Conservation (phyloP, 441 rosid species). For the Eutrema salsugineum region DNA sequence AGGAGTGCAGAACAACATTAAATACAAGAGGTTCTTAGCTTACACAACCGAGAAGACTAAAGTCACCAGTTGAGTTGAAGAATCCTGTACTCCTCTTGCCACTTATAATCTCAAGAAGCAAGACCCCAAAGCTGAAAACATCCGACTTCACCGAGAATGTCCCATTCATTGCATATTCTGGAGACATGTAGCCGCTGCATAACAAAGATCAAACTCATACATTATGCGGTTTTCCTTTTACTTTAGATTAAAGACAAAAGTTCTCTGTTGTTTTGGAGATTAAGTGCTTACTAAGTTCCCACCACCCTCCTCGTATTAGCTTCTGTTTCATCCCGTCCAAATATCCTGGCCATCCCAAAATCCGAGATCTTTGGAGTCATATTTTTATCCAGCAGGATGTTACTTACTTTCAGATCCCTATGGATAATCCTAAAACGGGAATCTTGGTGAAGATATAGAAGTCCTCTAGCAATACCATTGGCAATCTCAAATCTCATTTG, state of each 20-base stretch:
- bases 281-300: too few species aligned
- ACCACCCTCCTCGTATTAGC: conserved; percentile 30
- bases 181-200: too few species aligned
- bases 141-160: conserved; percentile 59
- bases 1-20: not conserved
- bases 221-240: not conserved
- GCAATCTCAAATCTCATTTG: conserved; percentile 40
- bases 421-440: conserved; percentile 60
- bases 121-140: conserved; percentile 61
- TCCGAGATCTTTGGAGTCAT: conserved; percentile 65
- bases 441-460: conserved; percentile 61
- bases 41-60: conserved; percentile 53
- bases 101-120: conserved; percentile 53
- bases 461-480: conserved; percentile 56
- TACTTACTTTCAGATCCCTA: conserved; percentile 62
- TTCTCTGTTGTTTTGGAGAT: not conserved
- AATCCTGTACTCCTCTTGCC: conserved; percentile 67
- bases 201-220: not conserved
- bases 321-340: conserved; percentile 47
- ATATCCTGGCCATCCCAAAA: conserved; percentile 76
- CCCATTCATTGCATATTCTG: conserved; percentile 19
- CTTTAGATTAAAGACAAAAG: not conserved
- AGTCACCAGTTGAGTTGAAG: conserved; percentile 32
- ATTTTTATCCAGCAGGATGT: conserved; percentile 50
- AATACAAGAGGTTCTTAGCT: conserved; percentile 13